These are phyloP conservation scores for Leishmania tarentolae DNA, from an alignment of 208 protist genomes.

Conservation along the genomic window DNA sequence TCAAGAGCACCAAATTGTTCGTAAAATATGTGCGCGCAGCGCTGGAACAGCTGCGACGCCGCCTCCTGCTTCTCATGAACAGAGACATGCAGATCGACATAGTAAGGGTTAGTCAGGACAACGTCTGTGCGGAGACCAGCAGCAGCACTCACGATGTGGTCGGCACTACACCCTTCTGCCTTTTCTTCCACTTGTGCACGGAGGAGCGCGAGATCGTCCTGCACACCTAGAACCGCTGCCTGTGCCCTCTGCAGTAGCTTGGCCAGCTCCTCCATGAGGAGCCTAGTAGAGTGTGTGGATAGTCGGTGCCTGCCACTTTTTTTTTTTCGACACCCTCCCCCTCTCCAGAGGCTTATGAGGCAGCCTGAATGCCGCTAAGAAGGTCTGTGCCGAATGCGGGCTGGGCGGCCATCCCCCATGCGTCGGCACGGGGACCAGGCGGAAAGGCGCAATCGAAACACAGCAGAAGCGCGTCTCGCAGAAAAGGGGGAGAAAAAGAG, in stretches of 20 bases:
- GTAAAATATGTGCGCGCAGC: constrained; percentile 28
- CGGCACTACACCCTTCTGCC: background rate
- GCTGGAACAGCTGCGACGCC: constrained; percentile 44
- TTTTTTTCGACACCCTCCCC: background rate
- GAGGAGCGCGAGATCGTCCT: constrained; percentile 40
- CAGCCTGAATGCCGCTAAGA: background rate
- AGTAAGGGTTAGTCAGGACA: constrained; percentile 12
- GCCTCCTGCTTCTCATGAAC: constrained; percentile 50
- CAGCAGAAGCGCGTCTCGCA: background rate
- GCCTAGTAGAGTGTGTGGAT: background rate
- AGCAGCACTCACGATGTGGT: background rate
- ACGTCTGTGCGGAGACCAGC: background rate
- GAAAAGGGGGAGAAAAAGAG: background rate
- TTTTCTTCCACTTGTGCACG: constrained; percentile 24
- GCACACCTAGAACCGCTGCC: constrained; percentile 38
- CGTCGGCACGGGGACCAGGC: no score
- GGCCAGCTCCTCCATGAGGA: constrained; percentile 48
- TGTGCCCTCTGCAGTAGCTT: constrained; percentile 44
- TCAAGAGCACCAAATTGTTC: constrained; percentile 34
- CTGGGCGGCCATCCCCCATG: background rate
- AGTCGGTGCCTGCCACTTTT: background rate
- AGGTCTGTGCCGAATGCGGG: background rate
- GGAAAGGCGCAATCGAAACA: background rate
- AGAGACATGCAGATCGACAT: constrained; percentile 23
- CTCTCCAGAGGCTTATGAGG: background rate